These are phyloP conservation scores for Penicillium egyptiacum DNA, from an alignment of 495 filamentous ascomycete species.

Conservation along the genomic window DNA sequence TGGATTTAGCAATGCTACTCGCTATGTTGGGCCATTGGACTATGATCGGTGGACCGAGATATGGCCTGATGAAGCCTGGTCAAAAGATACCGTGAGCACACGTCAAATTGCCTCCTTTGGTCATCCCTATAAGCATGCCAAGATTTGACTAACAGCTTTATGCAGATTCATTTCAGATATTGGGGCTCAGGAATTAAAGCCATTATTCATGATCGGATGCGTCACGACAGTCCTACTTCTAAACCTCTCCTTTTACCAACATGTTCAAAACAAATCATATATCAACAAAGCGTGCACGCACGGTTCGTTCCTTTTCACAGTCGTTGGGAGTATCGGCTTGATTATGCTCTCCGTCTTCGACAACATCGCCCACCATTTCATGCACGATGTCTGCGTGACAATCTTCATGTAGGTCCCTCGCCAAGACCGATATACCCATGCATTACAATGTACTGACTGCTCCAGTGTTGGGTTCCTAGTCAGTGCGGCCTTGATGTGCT, in stretches of 20 bases:
- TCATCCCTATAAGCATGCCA: not conserved
- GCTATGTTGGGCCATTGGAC: constrained; percentile 24
- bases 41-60: constrained; percentile 20
- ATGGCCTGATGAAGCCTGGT: constrained; percentile 23
- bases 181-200: constrained; percentile 21
- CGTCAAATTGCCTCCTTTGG: not conserved
- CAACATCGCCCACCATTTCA: constrained; percentile 19
- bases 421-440: not conserved
- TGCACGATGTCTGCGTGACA: constrained; percentile 22
- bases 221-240: constrained; percentile 21
- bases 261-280: constrained; percentile 20
- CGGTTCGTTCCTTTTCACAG: constrained; percentile 19
- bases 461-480: constrained; percentile 19
- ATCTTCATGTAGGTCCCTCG: constrained; percentile 21
- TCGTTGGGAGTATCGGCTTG: constrained; percentile 21
- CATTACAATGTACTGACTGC: constrained; percentile 7
- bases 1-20: constrained; percentile 17
- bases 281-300: constrained; percentile 18
- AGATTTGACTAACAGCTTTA: not conserved
- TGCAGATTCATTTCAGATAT: constrained; percentile 27
- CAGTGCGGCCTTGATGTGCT: constrained; percentile 21
- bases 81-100: constrained; percentile 24
- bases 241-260: constrained; percentile 25
- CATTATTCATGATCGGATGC: constrained; percentile 22
- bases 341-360: constrained; percentile 22